Base-by-base conservation (phyloP, 352 stramenopile genomes). In the Phytophthora hibernalis region DNA sequence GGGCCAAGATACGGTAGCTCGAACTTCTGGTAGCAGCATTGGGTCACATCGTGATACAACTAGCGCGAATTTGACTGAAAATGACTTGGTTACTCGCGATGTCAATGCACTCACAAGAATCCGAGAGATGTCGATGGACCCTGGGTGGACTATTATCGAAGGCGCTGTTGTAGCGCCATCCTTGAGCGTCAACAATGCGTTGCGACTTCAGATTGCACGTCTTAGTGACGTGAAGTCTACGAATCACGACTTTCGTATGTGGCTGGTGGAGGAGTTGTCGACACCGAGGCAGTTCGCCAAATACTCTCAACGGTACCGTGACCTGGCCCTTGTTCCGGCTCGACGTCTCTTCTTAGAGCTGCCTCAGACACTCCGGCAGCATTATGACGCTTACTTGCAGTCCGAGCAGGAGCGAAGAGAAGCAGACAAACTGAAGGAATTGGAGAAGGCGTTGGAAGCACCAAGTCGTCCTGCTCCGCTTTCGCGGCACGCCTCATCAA, bases 101-200 rank as follows among this genome's bases (percentile, higher is more conserved):
- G 42, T 67, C 35, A 54, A 26, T 3, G 37, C 61, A 30, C 33
- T 81, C 9, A 59, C 61, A 11, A 49, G 33, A 47, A 68, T 83
- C 24, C 68, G 77, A 37, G 72, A 80, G 31, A 56, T 50, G 9
- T 66, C 60, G 3, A 63, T 73, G 30, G 54, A 65, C 13, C 48
- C 65, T 15, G 63, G 66, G 10, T 83, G 76, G 76, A 55, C 66
- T 15, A 66, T 82, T 15, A 40, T 83, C 31, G 63, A 79, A 50
- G 67, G 67, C 21, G 65, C 68, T 40, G 10, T 49, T n/a, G 26
- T 44, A 13, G 45, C 64, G 2, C 31, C 69, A 20, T 70, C 45
- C 6, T 38, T 67, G 42, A 58, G 31, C 10, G 38, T 69, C 38
- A 45, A 33, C 31, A 80, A 77, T 16, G 54, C 70, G 8, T 28